Conservation (phyloP, 2,329 filamentous ascomycete genomes). For the Coniochaeta hoffmannii region DNA sequence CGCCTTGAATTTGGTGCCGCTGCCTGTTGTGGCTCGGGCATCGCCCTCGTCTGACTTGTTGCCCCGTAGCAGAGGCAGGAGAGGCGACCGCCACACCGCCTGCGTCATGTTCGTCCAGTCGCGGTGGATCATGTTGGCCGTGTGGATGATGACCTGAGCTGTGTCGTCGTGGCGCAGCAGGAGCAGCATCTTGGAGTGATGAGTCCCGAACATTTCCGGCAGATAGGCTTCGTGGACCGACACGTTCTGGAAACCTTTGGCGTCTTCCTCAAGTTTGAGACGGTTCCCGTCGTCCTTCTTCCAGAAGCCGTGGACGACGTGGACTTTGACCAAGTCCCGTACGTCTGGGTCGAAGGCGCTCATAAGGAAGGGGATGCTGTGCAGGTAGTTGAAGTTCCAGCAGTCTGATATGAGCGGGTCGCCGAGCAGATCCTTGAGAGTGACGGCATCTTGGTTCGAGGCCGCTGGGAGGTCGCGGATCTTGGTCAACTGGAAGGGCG, state of each 20-base stretch:
- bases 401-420: constrained; percentile 66
- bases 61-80: constrained; percentile 44
- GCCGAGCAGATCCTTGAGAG: constrained; percentile 60
- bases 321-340: constrained; percentile 39
- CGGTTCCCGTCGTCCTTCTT: constrained; percentile 58
- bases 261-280: constrained; percentile 48
- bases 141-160: constrained; percentile 77
- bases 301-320: constrained; percentile 56
- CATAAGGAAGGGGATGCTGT: constrained; percentile 52
- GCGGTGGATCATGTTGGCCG: constrained; percentile 81
- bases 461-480: constrained; percentile 55
- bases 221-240: constrained; percentile 67
- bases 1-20: constrained; percentile 63
- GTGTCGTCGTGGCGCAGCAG: constrained; percentile 68
- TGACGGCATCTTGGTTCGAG: constrained; percentile 59
- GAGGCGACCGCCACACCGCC: constrained; percentile 70
- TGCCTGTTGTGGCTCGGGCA: constrained; percentile 35
- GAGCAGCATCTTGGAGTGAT: constrained; percentile 84
- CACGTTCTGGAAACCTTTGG: constrained; percentile 54
- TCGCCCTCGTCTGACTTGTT: background rate
- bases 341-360: constrained; percentile 44
- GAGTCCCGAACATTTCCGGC: constrained; percentile 79
- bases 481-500: constrained; percentile 65
- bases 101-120: constrained; percentile 90
- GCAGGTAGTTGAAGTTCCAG: constrained; percentile 64